phyloP scores from a whole-genome alignment of 805 yeast genomes.

The Ogataea kodamae region DNA sequence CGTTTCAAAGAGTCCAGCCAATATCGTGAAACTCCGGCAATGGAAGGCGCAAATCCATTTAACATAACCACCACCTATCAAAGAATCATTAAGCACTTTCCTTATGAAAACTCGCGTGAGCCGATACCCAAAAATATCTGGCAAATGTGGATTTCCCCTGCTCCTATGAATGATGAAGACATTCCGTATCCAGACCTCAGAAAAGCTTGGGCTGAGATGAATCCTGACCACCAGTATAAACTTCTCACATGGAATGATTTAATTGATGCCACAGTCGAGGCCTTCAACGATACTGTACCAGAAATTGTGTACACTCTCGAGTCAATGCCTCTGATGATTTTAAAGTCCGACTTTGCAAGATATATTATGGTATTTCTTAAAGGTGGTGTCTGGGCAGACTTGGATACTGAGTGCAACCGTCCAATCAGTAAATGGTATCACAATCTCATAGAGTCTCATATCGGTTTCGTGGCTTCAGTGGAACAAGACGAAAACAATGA shows the following conservation, averaged over 20 bases:
- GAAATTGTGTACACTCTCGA: constrained; percentile 69
- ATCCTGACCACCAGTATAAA: constrained; percentile 61
- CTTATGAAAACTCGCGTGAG: constrained; percentile 13
- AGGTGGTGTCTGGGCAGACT: constrained; percentile 87
- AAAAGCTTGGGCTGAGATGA: constrained; percentile 57
- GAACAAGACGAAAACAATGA: constrained; percentile 92
- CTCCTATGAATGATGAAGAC: constrained; percentile 39
- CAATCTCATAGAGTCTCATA: constrained; percentile 27
- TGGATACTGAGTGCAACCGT: constrained; percentile 71
- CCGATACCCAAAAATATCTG: constrained; percentile 19
- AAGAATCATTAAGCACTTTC: constrained; percentile 14
- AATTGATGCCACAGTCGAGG: constrained; percentile 46
- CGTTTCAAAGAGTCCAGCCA: constrained; percentile 25
- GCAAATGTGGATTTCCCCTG: constrained; percentile 21
- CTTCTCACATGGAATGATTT: constrained; percentile 55
- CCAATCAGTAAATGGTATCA: constrained; percentile 63
- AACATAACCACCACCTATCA: constrained; percentile 15
- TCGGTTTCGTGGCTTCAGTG: constrained; percentile 80
- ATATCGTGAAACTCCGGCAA: constrained; percentile 36
- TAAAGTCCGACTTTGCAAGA: constrained; percentile 86
- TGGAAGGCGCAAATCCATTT: constrained; percentile 29
- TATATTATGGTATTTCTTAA: constrained; percentile 76
- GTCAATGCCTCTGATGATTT: constrained; percentile 68
- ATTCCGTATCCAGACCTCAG: constrained; percentile 42
- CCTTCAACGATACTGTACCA: constrained; percentile 62